phyloP scores from a whole-genome alignment of 768 basidiomycete genomes.

The Rhizopogon salebrosus region DNA sequence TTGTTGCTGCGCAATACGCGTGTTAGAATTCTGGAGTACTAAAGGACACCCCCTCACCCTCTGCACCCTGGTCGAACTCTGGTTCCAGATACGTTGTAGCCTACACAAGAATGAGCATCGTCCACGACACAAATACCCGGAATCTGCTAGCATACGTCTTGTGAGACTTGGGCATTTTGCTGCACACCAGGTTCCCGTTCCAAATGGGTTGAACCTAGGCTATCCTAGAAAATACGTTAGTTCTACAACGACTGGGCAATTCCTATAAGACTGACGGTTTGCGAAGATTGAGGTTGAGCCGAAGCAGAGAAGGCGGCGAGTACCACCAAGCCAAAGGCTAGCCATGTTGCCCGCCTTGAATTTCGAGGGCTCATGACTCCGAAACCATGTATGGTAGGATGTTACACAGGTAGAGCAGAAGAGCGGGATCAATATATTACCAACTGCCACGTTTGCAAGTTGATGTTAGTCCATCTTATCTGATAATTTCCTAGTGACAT shows the following conservation, averaged over 20 bases:
- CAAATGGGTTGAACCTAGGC: background rate
- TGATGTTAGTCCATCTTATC: too few species aligned
- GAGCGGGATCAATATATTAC: too few species aligned
- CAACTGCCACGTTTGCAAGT: too few species aligned
- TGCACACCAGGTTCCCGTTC: background rate
- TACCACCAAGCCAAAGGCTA: conserved; percentile 56
- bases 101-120: conserved; percentile 7
- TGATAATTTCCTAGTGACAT: too few species aligned
- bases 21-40: background rate
- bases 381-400: conserved; percentile 1
- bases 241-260: background rate
- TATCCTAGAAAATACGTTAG: background rate
- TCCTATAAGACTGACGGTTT: conserved; percentile 1
- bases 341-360: conserved; percentile 47
- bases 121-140: background rate
- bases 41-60: conserved; percentile 35
- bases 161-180: background rate
- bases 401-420: too few species aligned
- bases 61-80: conserved; percentile 40
- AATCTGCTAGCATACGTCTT: background rate
- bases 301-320: conserved; percentile 42
- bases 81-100: conserved; percentile 1
- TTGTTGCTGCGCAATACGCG: conserved; percentile 41
- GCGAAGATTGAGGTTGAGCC: conserved; percentile 26
- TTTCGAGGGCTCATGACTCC: conserved; percentile 16